phyloP scores from a whole-genome alignment of 2,329 filamentous ascomycete species.

The Monosporascus sp. region DNA sequence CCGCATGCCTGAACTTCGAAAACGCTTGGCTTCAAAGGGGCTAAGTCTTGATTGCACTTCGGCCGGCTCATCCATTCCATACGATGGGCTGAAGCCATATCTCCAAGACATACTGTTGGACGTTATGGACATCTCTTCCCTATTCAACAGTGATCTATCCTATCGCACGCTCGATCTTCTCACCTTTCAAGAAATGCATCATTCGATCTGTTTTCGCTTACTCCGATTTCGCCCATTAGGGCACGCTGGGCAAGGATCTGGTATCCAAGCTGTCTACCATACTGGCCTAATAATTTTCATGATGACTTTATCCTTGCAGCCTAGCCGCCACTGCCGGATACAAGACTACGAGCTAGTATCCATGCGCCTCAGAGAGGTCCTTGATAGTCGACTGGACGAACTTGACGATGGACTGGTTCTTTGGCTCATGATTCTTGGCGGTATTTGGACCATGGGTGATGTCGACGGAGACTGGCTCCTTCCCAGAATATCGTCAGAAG shows the following conservation, averaged over 20 bases:
- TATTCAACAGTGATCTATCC: not conserved
- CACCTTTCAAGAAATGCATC: not conserved
- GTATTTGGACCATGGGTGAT: constrained; percentile 1
- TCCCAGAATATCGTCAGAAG: not conserved
- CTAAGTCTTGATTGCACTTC: not conserved
- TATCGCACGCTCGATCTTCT: not conserved
- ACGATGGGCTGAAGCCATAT: not conserved
- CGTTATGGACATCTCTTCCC: not conserved
- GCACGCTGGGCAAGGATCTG: not conserved
- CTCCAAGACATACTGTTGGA: not conserved
- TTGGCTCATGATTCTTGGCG: constrained; percentile 2
- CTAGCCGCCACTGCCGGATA: not conserved
- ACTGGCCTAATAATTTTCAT: constrained; percentile 2
- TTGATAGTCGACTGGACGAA: not conserved
- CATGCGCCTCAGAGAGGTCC: not conserved
- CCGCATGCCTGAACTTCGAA: constrained; percentile 1
- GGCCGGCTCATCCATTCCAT: not conserved
- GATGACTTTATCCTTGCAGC: constrained; percentile 3
- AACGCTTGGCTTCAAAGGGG: not conserved
- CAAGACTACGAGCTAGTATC: not conserved
- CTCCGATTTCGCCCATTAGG: not conserved
- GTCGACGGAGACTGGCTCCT: not conserved
- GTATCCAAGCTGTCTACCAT: constrained; percentile 1
- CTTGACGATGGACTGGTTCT: not conserved
- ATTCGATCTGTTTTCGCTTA: constrained; percentile 2